These are phyloP conservation scores for Epichloe sibirici DNA, from an alignment of 2,329 filamentous ascomycete genomes.

Conservation along the genomic window DNA sequence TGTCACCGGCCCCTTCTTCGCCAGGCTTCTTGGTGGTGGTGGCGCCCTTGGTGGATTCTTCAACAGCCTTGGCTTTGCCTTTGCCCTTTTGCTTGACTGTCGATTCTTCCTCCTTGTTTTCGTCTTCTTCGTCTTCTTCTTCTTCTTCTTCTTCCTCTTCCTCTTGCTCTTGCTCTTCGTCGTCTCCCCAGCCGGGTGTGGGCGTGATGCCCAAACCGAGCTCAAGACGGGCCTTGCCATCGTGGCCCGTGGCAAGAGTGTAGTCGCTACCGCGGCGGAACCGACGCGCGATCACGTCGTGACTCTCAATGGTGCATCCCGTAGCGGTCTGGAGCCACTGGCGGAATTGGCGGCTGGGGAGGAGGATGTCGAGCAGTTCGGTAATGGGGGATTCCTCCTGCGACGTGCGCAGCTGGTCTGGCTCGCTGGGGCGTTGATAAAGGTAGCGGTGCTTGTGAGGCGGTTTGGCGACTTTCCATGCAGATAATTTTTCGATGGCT, in stretches of 20 bases:
- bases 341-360: constrained; percentile 76
- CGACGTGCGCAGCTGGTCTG: constrained; percentile 22
- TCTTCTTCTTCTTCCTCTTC: constrained; percentile 29
- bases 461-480: constrained; percentile 69
- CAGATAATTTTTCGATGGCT: constrained; percentile 44
- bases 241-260: constrained; percentile 79
- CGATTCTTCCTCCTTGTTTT: constrained; percentile 18
- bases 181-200: constrained; percentile 70
- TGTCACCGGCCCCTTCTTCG: constrained; percentile 18
- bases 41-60: constrained; percentile 19
- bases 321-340: constrained; percentile 85
- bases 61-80: constrained; percentile 16
- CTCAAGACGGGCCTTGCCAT: constrained; percentile 67
- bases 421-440: constrained; percentile 52
- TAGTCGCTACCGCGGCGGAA: constrained; percentile 87
- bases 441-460: constrained; percentile 93
- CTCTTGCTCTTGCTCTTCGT: constrained; percentile 37
- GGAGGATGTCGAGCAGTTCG: constrained; percentile 67
- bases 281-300: constrained; percentile 69
- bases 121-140: constrained; percentile 23
- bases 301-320: constrained; percentile 57
- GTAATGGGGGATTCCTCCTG: constrained; percentile 48
- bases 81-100: constrained; percentile 20
- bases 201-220: constrained; percentile 82
- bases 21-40: constrained; percentile 12